Evolutionary conservation across 192 early-diverging fungal genomes (phyloP).

Genomic region (Jimgerdemannia lactiflua): DNA sequence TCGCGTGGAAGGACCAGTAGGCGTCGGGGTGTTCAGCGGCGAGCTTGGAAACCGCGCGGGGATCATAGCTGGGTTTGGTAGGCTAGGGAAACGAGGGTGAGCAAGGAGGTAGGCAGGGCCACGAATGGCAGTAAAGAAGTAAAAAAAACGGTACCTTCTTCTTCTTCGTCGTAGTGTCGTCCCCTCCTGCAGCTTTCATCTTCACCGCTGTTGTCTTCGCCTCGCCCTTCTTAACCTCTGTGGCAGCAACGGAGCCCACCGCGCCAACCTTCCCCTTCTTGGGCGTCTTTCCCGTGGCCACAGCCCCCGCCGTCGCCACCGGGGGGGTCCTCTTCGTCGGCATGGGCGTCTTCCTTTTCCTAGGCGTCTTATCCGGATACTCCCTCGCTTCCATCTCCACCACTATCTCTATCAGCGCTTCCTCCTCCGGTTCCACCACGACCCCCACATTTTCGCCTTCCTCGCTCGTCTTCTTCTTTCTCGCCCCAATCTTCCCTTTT

Average conservation of each 20-base stretch:
- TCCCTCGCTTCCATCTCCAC: background rate
- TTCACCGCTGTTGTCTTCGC: background rate
- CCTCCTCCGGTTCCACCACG: background rate
- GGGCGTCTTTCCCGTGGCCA: background rate
- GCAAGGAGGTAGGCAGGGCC: background rate
- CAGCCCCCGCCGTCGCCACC: background rate
- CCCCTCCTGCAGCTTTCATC: background rate
- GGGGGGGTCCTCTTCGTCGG: background rate
- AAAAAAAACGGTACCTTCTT: background rate
- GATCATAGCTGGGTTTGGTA: constrained; percentile 43
- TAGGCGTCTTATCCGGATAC: background rate
- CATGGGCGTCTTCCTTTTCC: background rate
- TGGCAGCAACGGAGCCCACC: too few relatives aligned
- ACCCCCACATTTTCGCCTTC: background rate
- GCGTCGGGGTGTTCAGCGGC: constrained; percentile 56
- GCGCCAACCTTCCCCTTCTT: background rate
- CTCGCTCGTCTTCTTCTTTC: background rate
- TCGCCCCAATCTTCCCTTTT: background rate
- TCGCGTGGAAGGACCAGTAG: constrained; percentile 58
- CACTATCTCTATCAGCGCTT: background rate
- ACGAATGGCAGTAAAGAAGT: background rate
- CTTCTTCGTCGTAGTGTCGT: background rate
- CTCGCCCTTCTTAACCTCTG: background rate
- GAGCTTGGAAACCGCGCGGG: constrained; percentile 44
- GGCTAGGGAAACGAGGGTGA: background rate